Evolutionary conservation across 1,284 basidiomycete species (phyloP).

Genomic region (Taiwanofungus camphoratus): DNA sequence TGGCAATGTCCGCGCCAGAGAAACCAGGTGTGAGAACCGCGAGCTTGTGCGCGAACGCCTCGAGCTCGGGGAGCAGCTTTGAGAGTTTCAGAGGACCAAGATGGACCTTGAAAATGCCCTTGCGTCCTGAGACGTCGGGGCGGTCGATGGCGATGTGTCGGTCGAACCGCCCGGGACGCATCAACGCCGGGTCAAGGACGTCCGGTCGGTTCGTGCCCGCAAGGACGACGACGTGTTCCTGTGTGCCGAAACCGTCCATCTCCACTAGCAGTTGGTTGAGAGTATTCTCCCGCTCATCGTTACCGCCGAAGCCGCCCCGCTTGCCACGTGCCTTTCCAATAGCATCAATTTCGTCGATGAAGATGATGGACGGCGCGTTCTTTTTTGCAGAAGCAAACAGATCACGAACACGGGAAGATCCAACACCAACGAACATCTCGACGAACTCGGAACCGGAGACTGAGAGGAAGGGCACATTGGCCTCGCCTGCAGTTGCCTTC

Average conservation of each 20-base stretch:
- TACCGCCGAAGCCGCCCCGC: constrained; percentile 86
- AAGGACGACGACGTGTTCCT: constrained; percentile 94
- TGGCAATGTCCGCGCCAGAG: constrained; percentile 97
- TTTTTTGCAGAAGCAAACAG: constrained; percentile 97
- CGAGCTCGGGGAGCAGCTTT: constrained; percentile 50
- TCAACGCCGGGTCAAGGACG: constrained; percentile 89
- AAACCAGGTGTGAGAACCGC: constrained; percentile 96
- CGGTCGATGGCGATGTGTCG: constrained; percentile 94
- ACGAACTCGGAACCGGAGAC: constrained; percentile 99
- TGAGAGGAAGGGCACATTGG: constrained; percentile 94
- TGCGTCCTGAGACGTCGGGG: constrained; percentile 90
- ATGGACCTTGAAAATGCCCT: constrained; percentile 94
- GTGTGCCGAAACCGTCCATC: constrained; percentile 98
- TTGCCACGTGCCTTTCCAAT: constrained; percentile 96
- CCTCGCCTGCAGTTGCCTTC: constrained; percentile 98
- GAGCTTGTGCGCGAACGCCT: constrained; percentile 82
- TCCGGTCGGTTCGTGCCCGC: constrained; percentile 97
- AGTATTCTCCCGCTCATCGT: constrained; percentile 97
- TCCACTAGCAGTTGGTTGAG: constrained; percentile 98
- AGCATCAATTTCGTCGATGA: constrained; percentile 97
- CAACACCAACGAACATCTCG: constrained; percentile 99
- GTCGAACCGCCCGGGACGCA: constrained; percentile 98
- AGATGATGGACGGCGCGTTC: constrained; percentile 97
- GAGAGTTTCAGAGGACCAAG: constrained; percentile 79
- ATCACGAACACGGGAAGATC: constrained; percentile 95